Percentiles rank a stretch among this genome's conserved stretches.
Conservation (phyloP, 352 stramenopile genomes). For the Phytophthora litchii region DNA sequence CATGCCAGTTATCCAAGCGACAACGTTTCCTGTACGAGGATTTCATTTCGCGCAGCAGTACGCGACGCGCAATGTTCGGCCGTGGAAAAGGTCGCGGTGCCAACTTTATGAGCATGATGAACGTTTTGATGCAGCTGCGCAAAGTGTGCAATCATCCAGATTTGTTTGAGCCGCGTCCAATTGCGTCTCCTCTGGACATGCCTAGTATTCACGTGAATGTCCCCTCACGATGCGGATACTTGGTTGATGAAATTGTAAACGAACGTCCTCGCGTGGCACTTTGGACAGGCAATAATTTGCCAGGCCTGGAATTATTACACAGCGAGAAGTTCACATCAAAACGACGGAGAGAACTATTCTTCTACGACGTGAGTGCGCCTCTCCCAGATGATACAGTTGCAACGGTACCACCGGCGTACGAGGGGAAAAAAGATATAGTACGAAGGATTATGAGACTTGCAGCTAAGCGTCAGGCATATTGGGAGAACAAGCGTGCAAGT, state of each 20-base stretch:
- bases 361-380: conserved; percentile 49
- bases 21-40: conserved; percentile 98
- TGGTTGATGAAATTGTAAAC: conserved; percentile 52
- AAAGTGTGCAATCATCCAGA: conserved; percentile 99
- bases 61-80: conserved; percentile 91
- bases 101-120: conserved; percentile 99
- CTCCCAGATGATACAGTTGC: conserved; percentile 35
- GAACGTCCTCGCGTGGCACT: conserved; percentile 36
- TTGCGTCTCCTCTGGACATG: conserved; percentile 95
- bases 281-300: conserved; percentile 49
- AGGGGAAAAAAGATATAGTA: conserved; percentile 46
- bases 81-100: conserved; percentile 80
- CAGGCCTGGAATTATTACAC: conserved; percentile 46
- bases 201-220: conserved; percentile 35
- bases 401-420: conserved; percentile 22
- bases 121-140: conserved; percentile 98
- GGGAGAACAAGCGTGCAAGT: conserved; percentile 42
- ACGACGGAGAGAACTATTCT: conserved; percentile 46
- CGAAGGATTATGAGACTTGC: conserved; percentile 39
- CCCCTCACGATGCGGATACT: conserved; percentile 47
- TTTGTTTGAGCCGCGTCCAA: conserved; percentile 97
- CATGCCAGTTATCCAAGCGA: conserved; percentile 93
- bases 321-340: conserved; percentile 38
- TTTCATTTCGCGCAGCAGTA: conserved; percentile 96
- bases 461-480: conserved; percentile 39